These are phyloP conservation scores for Mediolabrus comicus DNA, from an alignment of 108 stramenopile species.

Conservation along the genomic window DNA sequence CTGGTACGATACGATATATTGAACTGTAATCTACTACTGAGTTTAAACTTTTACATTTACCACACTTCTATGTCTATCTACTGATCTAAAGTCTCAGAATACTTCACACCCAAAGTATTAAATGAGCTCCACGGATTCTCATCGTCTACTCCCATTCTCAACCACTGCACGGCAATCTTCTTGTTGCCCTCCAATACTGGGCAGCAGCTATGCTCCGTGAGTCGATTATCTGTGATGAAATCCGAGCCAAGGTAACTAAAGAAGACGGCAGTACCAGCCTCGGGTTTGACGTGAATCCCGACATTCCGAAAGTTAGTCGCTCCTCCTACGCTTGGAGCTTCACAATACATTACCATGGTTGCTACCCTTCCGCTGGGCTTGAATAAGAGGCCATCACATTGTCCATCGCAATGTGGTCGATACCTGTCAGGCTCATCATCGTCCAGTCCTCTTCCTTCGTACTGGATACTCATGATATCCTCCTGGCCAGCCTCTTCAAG, in stretches of 20 bases:
- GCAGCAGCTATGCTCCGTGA: constrained; percentile 86
- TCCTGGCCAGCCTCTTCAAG: constrained; percentile 74
- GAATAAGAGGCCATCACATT: constrained; percentile 70
- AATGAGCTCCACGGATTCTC: constrained; percentile 81
- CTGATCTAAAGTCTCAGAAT: not conserved
- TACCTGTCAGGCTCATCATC: constrained; percentile 80
- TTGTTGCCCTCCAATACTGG: constrained; percentile 88
- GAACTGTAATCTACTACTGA: no score
- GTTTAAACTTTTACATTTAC: no score
- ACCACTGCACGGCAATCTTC: constrained; percentile 84
- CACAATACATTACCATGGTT: constrained; percentile 93
- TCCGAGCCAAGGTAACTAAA: constrained; percentile 80
- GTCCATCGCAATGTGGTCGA: constrained; percentile 93
- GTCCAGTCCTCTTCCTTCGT: constrained; percentile 64
- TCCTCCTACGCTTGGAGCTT: constrained; percentile 73
- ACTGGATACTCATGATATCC: constrained; percentile 86
- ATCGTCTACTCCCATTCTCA: constrained; percentile 81
- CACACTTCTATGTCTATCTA: not conserved
- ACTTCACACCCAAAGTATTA: constrained; percentile 66
- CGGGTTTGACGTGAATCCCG: constrained; percentile 74
- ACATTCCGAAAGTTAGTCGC: constrained; percentile 88
- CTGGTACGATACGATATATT: no score
- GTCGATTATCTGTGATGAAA: constrained; percentile 67
- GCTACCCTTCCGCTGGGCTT: constrained; percentile 78
- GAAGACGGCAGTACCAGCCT: constrained; percentile 68